Base-by-base conservation (phyloP, 148 eudicot species). In the Bassia scoparia region DNA sequence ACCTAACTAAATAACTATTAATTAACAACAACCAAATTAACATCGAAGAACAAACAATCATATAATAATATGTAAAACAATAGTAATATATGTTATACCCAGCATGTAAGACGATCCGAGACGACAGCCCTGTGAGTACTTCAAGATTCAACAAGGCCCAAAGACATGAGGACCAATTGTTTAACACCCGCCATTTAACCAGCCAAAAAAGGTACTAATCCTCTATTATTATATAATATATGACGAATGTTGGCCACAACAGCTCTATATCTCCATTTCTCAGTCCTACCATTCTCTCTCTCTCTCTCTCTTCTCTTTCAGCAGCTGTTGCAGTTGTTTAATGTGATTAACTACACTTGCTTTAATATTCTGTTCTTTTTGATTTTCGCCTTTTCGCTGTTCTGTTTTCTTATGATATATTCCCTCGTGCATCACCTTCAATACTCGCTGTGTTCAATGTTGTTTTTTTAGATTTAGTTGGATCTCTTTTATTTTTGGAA, bases 111-210 rank as follows among this genome's bases (percentile, higher is more conserved):
- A 41, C 97, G 96, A 84, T 94, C 91, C 23, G 83, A 34, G 98
- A 34, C 96, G 90, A 23, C 98, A 97, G 4, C 97, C 80, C 82
- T 83, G 87, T 88, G 54, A 94, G 90, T 54, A 94, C 98, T 80
- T 94, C 98, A n/a, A 94, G 97, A 82, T 94, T n/a, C 98, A 73
- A 94, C 97, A 70, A 91, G 93, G 31, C 89, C 96, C 30, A 94
- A 86, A 24, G 98, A 94, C 98, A 94, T 94, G 52, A 94, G 87
- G 87, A 0, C 98, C 97, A 20, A 94, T 88, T 21, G 97, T 94
- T 18, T 91, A 85, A 46, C n/a, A n/a, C 98, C 98, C 30, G 97
- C 98, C 98, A 94, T 94, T 14, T 89, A 70, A 35, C 98, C 98
- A 41, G 98, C 97, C n/a, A n/a, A n/a, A 77, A 94, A 94, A 15